Conservation (phyloP, 305 asterid species). For the Petunia hybrid region DNA sequence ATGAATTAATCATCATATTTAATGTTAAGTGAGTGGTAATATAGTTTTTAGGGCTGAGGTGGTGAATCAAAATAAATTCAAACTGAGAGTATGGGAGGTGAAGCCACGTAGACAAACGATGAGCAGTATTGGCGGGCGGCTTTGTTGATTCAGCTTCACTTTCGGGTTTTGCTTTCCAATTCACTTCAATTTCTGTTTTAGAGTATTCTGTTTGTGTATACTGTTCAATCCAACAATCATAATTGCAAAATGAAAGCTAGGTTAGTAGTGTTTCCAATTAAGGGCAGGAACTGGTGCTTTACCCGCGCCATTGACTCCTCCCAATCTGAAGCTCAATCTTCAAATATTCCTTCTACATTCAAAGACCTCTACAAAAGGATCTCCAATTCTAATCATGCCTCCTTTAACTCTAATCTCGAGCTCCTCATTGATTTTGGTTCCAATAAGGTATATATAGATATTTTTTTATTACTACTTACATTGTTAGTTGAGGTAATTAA, state of each 20-base stretch:
- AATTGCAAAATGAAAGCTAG: constrained; percentile 64
- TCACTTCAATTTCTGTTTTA: too few relatives aligned
- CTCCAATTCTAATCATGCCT: constrained; percentile 39
- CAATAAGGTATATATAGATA: constrained; percentile 55
- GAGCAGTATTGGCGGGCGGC: too few relatives aligned
- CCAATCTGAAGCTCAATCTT: constrained; percentile 48
- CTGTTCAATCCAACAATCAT: neutral
- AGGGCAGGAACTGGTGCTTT: constrained; percentile 95
- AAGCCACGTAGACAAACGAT: too few relatives aligned
- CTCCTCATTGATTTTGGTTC: constrained; percentile 75
- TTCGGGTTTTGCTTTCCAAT: too few relatives aligned
- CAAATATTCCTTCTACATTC: constrained; percentile 75
- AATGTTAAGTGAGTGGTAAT: too few relatives aligned
- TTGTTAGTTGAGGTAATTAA: neutral
- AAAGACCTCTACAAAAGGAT: constrained; percentile 66
- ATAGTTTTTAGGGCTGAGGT: too few relatives aligned
- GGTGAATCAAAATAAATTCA: too few relatives aligned
- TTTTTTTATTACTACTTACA: neutral
- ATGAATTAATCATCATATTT: too few relatives aligned
- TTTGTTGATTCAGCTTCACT: too few relatives aligned
- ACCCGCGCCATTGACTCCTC: constrained; percentile 73
- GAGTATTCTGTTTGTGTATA: too few relatives aligned
- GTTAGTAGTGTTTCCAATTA: constrained; percentile 84
- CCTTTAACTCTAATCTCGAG: constrained; percentile 59
- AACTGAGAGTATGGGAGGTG: too few relatives aligned